A percentile compares a stretch with the other conserved stretches of the same genome.
Evolutionary conservation across 306 rosid genomes (phyloP).

Genomic region (Lupinus albus): DNA sequence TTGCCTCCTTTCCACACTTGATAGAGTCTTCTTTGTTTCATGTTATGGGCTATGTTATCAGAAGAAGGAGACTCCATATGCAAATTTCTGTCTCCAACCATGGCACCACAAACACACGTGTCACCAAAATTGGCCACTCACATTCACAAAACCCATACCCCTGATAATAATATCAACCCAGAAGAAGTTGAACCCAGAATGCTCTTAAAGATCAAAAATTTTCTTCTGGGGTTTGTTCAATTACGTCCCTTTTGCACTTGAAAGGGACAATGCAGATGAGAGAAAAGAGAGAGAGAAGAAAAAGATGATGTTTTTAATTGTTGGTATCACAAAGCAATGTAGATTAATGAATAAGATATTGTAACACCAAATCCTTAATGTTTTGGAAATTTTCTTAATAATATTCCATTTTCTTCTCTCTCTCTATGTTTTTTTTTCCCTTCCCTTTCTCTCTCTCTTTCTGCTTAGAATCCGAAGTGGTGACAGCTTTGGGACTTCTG

Average conservation of each 20-base stretch:
- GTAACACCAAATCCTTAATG: slow-evolving; percentile 39
- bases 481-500: slow-evolving; percentile 48
- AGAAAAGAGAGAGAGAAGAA: slow-evolving; percentile 25
- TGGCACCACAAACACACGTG: slow-evolving; percentile 30
- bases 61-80: slow-evolving; percentile 47
- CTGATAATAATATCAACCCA: slow-evolving; percentile 25
- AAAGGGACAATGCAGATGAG: slow-evolving; percentile 34
- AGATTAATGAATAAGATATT: slow-evolving; percentile 48
- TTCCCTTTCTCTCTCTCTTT: neutral
- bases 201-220: slow-evolving; percentile 31
- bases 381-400: neutral
- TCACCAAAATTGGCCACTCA: slow-evolving; percentile 40
- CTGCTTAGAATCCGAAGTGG: slow-evolving; percentile 42
- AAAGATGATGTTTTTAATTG: neutral
- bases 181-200: slow-evolving; percentile 28
- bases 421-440: neutral
- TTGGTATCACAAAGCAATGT: slow-evolving; percentile 42
- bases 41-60: slow-evolving; percentile 42
- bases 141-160: slow-evolving; percentile 47
- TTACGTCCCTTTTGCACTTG: slow-evolving; percentile 23
- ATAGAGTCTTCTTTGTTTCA: slow-evolving; percentile 64
- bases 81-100: slow-evolving; percentile 45
- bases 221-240: slow-evolving; percentile 37
- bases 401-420: neutral
- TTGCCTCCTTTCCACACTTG: slow-evolving; percentile 93